Base-by-base conservation (phyloP, 2,329 filamentous ascomycete genomes). In the Penicillium vulpinum region DNA sequence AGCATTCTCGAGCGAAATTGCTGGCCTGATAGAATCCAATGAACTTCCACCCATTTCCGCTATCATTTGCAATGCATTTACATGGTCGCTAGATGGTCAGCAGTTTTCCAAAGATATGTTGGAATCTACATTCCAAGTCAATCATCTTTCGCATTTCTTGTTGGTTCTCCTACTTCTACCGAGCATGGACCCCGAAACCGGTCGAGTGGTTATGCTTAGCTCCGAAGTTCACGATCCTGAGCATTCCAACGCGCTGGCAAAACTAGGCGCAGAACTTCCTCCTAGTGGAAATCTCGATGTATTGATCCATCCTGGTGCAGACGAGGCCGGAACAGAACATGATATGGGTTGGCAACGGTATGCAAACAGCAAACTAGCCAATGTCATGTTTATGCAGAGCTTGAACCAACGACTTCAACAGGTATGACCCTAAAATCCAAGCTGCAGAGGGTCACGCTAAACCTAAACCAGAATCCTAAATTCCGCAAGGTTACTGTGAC, bases 31-130 rank as follows among this genome's bases (percentile, higher is more conserved):
- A 13, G 36, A 28, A 28, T 40, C 33, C 4, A 47, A 44, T 8
- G 18, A 53, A 11, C 39, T 59, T 28, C 57, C 54, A 13, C 39
- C 35, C 13, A 57, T 59, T 24, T 43, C 24, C 4, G 49, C 54
- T 10, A 54, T 59, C 22, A 51, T 59, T 8, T 59, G 57, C 46
- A 59, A 59, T 28, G 57, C 57, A 5, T 59, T 57, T 16, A 57
- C 43, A 10, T 59, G 57, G 57, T 57, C 54, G 2, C 41, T 59
- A 16, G 18, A 47, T 3, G 57, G 54, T 2, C 45, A 44, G 15
- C 11, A 38, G 7, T 48, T 59, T 22, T 57, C 57, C 3, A 29
- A 29, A 8, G 57, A 59, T 51, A 16, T 11, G 2, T 39, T 50
- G 28, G 57, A 59, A 21, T 50, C 36, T 15, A 51, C 49, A 3